Base-by-base conservation (phyloP, 192 early-diverging fungal genomes). In the Globomyces pollinis-pini region DNA sequence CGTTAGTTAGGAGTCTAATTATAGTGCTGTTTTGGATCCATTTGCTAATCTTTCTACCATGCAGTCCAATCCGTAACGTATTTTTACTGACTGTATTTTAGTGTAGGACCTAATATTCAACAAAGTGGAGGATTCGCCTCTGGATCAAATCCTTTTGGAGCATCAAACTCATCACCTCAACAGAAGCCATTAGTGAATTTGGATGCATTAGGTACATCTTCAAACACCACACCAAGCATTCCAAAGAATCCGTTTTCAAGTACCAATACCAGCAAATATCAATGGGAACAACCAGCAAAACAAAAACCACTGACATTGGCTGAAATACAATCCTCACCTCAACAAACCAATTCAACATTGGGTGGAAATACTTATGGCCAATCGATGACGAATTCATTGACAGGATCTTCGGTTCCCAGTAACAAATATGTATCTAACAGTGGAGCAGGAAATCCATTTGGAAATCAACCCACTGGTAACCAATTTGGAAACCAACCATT, bases 211-310 rank as follows among this genome's bases (percentile, higher is more conserved):
- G 33, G 28, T 39, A 16, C 41, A 8, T 26, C 12, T n/a, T 33
- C 28, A 7, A 57, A 57, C 6, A 21, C 55, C 8, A 16, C 26
- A 5, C 9, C 55, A n/a, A 2, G 1, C 16, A 21, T 38, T 31
- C 55, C 55, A 39, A 57, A 57, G 55, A 57, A 57, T 41, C 55
- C 55, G 28, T 57, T 57, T 41, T 57, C 55, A 12, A 4, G 28
- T 9, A 33, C 28, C 8, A 57, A 57, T 39, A 28, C 24, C 55
- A 57, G 32, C 28, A 29, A 57, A 8, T 42, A 39, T 21, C 55
- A 57, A 39, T 57, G 55, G 55, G 55, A 57, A 33, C 18, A 6
- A 21, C 26, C 29, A 0, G 18, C 38, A 39, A 33, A 39, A 20
- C 55, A 34, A 20, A 30, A 30, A 44, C 55, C 55, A 21, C n/a